These are phyloP conservation scores for Astrothelium macrocarpum DNA, from an alignment of 495 filamentous ascomycete genomes.

Conservation along the genomic window DNA sequence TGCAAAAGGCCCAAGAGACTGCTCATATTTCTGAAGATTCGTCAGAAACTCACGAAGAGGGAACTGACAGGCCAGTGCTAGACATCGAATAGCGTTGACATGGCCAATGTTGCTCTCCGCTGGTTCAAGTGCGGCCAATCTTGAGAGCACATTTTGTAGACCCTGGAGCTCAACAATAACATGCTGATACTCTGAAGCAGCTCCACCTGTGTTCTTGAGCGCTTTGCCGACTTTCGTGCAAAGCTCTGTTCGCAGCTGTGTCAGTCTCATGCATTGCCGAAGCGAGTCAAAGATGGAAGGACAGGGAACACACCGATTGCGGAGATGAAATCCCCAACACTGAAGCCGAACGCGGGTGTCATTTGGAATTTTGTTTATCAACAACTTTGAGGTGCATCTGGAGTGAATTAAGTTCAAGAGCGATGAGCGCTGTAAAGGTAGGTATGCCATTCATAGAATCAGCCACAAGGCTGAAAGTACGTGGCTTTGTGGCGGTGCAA, in stretches of 20 bases:
- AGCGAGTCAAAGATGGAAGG: neutral
- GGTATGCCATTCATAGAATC: neutral
- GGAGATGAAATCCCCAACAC: conserved; percentile 36
- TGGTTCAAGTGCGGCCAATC: conserved; percentile 21
- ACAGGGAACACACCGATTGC: conserved; percentile 18
- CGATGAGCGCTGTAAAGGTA: no score
- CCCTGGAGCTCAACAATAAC: conserved; percentile 25
- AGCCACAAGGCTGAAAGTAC: neutral
- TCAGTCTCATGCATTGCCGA: neutral
- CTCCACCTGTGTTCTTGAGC: conserved; percentile 24
- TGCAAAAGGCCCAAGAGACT: neutral
- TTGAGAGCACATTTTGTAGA: conserved; percentile 22
- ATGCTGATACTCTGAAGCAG: conserved; percentile 24
- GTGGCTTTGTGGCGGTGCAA: neutral
- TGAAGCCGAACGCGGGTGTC: conserved; percentile 39
- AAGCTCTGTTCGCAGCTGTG: conserved; percentile 12
- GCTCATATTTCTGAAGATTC: conserved; percentile 25
- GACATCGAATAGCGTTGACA: conserved; percentile 29
- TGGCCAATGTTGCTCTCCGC: conserved; percentile 21
- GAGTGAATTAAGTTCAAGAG: no score
- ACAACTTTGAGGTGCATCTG: no score
- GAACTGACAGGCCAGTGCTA: conserved; percentile 25
- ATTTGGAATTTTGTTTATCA: neutral
- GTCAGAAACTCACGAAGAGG: conserved; percentile 24
- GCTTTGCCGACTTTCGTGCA: conserved; percentile 23